Evolutionary conservation across 2,329 filamentous ascomycete genomes (phyloP).

Genomic region (Alternaria viburni): DNA sequence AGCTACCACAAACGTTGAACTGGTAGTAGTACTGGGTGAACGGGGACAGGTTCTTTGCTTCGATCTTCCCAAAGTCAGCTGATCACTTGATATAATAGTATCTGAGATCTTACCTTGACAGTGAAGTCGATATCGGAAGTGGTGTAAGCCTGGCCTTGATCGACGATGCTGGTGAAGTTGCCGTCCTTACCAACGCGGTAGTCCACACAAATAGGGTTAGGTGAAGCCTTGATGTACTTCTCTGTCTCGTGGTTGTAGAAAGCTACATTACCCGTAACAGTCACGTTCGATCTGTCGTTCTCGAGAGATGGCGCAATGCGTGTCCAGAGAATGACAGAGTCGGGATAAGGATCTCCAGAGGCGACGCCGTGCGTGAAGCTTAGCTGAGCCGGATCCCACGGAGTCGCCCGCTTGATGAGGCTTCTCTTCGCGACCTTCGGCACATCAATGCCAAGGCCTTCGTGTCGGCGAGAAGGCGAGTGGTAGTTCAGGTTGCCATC

Average conservation of each 20-base stretch:
- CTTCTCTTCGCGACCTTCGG: conserved; percentile 64
- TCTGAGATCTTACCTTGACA: conserved; percentile 61
- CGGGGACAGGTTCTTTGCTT: conserved; percentile 66
- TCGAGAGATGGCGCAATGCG: conserved; percentile 47
- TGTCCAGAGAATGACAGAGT: conserved; percentile 48
- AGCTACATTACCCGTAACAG: conserved; percentile 62
- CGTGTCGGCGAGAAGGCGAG: conserved; percentile 68
- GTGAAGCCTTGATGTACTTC: conserved; percentile 60
- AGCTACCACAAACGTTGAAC: conserved; percentile 70
- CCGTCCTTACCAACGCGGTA: conserved; percentile 65
- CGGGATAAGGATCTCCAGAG: conserved; percentile 54
- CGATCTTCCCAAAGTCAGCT: conserved; percentile 56
- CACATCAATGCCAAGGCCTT: conserved; percentile 67
- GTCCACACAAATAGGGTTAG: conserved; percentile 69
- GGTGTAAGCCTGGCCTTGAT: conserved; percentile 68
- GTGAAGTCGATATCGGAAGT: conserved; percentile 79
- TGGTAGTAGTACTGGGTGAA: conserved; percentile 74
- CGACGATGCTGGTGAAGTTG: conserved; percentile 56
- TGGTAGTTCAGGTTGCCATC: conserved; percentile 67
- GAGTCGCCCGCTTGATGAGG: conserved; percentile 16
- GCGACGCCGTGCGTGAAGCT: conserved; percentile 55
- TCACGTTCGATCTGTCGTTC: conserved; percentile 52
- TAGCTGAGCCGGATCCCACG: conserved; percentile 49
- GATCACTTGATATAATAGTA: background rate
- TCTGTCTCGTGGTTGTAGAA: conserved; percentile 62